Conservation (phyloP, 108 stramenopile species). For the Nitzschia sp. region DNA sequence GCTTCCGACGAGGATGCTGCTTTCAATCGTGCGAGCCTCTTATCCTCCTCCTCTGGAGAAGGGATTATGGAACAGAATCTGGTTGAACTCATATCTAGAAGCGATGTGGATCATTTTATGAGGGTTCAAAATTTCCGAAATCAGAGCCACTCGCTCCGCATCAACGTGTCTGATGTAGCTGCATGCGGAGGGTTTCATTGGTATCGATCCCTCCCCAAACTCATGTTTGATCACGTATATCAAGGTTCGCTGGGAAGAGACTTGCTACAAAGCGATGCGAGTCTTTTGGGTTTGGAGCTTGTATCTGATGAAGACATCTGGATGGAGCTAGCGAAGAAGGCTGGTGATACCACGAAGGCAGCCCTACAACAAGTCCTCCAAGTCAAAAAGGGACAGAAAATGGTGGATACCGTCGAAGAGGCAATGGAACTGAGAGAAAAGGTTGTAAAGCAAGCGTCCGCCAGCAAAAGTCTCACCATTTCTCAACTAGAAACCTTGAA, state of each 20-base stretch:
- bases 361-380: slow-evolving; percentile 42
- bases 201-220: slow-evolving; percentile 48
- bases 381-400: slow-evolving; percentile 43
- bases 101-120: no score
- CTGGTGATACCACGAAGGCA: slow-evolving; percentile 37
- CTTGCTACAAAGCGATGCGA: slow-evolving; percentile 52
- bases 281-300: slow-evolving; percentile 45
- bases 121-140: slow-evolving; percentile 36
- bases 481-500: slow-evolving; percentile 46
- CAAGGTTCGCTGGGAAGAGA: slow-evolving; percentile 61
- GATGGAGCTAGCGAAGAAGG: slow-evolving; percentile 54
- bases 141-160: slow-evolving; percentile 50
- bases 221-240: slow-evolving; percentile 62
- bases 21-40: no score
- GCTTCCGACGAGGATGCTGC: no score
- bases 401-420: slow-evolving; percentile 41
- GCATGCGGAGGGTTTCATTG: slow-evolving; percentile 66
- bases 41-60: no score
- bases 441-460: slow-evolving; percentile 35
- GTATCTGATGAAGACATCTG: slow-evolving; percentile 42
- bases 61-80: no score
- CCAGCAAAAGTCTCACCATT: slow-evolving; percentile 36
- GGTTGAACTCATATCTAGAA: no score
- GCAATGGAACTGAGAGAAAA: slow-evolving; percentile 39
- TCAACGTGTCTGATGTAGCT: slow-evolving; percentile 57